Evolutionary conservation across 345 rosid genomes (phyloP), one percentile per base, ranked within the genome.

Genomic region (Lepidium africanum): DNA sequence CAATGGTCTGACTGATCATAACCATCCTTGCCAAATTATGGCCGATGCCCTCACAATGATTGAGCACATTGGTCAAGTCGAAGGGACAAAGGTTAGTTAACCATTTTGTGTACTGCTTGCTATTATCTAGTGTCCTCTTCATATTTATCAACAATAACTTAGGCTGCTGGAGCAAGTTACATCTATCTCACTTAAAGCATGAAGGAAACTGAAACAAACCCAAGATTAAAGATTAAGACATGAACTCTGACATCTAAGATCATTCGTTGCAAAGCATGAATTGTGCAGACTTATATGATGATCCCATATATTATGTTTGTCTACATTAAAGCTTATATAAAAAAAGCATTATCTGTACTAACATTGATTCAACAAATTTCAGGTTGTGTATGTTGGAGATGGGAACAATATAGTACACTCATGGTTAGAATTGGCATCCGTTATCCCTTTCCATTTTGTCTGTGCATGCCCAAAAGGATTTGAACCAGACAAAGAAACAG

Each of bases 341-440:
- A 55, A 10, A 10, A 55, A 10, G 2, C 0, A 10, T 19, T 37
- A 15, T 12, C 3, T 45, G 9, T 17, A 42, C 37, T 51, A 4
- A 59, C 14, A 27, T 15, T 46, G 33, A 54, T 32, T 19, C 25
- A 46, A 37, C 1, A 51, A 74, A 69, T 25, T 79, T 59, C 80
- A 94, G 99, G 97, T 91, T 73, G 95, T 94, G 46, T 94, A 94
- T 81, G 88, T 94, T 52, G 99, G 99, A 70, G 99, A 91, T 76
- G 96, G 96, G 67, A 91, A 89, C 75, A 94, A 94, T 82, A 74
- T 94, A 58, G 99, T 91, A 36, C 96, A 94, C 81, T 94, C 99
- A 23, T 94, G 97, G 97, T 58, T 94, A 69, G 77, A 87, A 80
- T 42, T 89, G 81, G 99, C 97, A n/a, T 76, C 99, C 2, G 85